phyloP scores from a whole-genome alignment of 495 filamentous ascomycete species.

The Annulohypoxylon moriforme region DNA sequence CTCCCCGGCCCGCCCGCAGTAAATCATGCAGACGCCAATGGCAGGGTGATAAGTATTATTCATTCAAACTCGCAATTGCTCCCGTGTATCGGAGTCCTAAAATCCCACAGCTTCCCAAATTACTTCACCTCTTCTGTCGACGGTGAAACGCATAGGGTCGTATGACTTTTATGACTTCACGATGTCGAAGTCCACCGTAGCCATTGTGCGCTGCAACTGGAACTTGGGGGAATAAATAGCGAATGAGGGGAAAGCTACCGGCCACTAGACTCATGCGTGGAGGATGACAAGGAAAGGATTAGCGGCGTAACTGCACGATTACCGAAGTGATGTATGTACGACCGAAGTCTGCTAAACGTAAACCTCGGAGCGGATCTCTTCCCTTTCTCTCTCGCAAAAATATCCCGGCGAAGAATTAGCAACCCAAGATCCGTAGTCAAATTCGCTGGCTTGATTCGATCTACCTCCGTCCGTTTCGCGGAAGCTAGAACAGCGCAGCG shows the following conservation, averaged over 20 bases:
- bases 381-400: background rate
- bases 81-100: background rate
- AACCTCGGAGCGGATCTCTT: slow-evolving; percentile 3
- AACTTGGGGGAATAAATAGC: background rate
- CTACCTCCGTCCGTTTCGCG: slow-evolving; percentile 17
- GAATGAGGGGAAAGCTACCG: slow-evolving; percentile 36
- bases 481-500: slow-evolving; percentile 1
- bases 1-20: background rate
- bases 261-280: slow-evolving; percentile 35
- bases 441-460: background rate
- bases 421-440: slow-evolving; percentile 18
- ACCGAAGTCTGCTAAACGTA: slow-evolving; percentile 3
- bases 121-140: background rate
- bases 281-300: slow-evolving; percentile 34
- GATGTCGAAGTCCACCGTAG: slow-evolving; percentile 27
- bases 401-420: slow-evolving; percentile 17
- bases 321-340: slow-evolving; percentile 1
- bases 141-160: background rate
- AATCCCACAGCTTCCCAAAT: background rate
- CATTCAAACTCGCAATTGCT: background rate
- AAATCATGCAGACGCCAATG: background rate
- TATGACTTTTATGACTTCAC: slow-evolving; percentile 7
- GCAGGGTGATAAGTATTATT: background rate
- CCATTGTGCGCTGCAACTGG: background rate
- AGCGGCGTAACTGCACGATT: slow-evolving; percentile 29